These are phyloP conservation scores for Phytophthora rubi DNA, from an alignment of 352 stramenopile species.

Conservation along the genomic window DNA sequence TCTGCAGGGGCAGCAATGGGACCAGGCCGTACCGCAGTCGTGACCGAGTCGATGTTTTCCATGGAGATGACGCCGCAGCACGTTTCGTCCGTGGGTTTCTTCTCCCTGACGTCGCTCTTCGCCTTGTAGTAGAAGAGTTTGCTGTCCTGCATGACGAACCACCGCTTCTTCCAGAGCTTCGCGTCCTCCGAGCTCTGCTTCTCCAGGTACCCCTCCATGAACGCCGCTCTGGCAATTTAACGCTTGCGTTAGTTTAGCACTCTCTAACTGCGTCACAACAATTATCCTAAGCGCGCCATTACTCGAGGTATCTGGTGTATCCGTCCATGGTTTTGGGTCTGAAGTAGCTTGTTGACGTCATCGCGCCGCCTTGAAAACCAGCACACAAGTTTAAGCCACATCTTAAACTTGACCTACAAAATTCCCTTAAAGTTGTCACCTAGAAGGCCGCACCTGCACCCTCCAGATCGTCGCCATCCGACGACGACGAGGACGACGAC, in stretches of 20 bases:
- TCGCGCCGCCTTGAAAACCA: conserved; percentile 5
- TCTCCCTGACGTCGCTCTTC: conserved; percentile 60
- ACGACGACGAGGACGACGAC: conserved; percentile 39
- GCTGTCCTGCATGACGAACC: conserved; percentile 89
- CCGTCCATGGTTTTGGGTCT: conserved; percentile 63
- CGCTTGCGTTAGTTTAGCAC: too few relatives aligned
- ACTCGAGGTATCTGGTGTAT: conserved; percentile 73
- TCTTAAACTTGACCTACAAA: too few relatives aligned
- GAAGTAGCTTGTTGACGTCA: conserved; percentile 71
- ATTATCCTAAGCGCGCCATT: conserved; percentile 4
- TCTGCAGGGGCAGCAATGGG: conserved; percentile 9
- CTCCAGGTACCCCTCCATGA: conserved; percentile 82
- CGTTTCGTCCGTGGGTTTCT: conserved; percentile 58
- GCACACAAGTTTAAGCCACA: too few relatives aligned
- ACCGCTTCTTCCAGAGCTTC: conserved; percentile 76
- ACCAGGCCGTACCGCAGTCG: conserved; percentile 67
- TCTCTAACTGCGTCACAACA: too few relatives aligned
- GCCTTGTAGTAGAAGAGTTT: conserved; percentile 87
- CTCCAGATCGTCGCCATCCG: conserved; percentile 31
- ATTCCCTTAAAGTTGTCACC: too few relatives aligned
- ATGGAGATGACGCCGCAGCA: conserved; percentile 82
- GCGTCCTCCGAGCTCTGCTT: conserved; percentile 84
- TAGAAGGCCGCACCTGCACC: conserved; percentile 11
- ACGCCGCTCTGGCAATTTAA: conserved; percentile 48
- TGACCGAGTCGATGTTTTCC: conserved; percentile 85